Conservation (phyloP, 345 rosid genomes). For the Eucalyptus sideroxylon region DNA sequence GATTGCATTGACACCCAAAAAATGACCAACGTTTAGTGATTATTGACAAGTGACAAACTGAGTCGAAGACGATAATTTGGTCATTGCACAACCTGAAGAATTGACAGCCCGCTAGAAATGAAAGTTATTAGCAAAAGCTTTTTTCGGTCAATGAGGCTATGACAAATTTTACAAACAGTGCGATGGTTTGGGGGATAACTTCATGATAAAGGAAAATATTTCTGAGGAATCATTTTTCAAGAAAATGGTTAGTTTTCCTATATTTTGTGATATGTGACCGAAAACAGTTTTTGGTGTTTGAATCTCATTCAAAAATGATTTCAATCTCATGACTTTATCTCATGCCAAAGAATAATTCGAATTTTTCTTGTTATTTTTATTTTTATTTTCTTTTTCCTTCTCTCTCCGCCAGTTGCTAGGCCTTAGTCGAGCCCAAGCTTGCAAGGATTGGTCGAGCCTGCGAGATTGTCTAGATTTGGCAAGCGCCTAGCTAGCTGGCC, state of each 20-base stretch:
- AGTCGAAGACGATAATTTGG: not conserved
- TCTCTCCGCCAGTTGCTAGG: fast-evolving
- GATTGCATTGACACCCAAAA: not conserved
- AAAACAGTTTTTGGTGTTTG: not conserved
- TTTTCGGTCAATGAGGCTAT: not conserved
- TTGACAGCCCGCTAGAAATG: not conserved
- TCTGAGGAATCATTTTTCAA: no score
- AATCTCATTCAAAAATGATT: no score
- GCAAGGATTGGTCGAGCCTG: not conserved
- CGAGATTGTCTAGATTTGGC: not conserved
- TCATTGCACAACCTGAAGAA: no score
- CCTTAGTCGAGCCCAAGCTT: not conserved
- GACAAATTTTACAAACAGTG: not conserved
- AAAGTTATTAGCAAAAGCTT: not conserved
- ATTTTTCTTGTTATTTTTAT: no score
- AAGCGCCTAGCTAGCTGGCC: not conserved
- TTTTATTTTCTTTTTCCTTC: not conserved
- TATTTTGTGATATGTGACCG: not conserved
- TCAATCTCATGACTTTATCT: not conserved
- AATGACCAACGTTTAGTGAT: not conserved
- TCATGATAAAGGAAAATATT: no score
- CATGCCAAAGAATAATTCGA: no score
- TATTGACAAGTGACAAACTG: not conserved
- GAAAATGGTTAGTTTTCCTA: not conserved
- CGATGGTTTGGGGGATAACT: not conserved